Evolutionary conservation across 345 rosid species (phyloP).

Genomic region (Diplotaxis tenuifolia): DNA sequence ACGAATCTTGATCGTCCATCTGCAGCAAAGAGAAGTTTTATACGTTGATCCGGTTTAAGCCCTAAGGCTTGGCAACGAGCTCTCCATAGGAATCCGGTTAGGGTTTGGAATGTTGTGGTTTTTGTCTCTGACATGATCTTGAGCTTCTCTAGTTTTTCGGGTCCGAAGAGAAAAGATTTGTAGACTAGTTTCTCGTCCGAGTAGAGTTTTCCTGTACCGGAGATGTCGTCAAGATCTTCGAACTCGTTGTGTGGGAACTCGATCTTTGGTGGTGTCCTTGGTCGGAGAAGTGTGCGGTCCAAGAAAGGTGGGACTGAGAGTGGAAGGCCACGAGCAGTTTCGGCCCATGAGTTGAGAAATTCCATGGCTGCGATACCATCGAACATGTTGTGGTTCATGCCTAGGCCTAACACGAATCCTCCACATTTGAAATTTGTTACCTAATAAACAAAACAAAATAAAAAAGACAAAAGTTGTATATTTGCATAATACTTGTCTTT

Average conservation of each 20-base stretch:
- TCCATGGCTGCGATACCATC: slow-evolving; percentile 90
- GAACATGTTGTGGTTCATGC: slow-evolving; percentile 79
- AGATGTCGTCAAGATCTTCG: slow-evolving; percentile 63
- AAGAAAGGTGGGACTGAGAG: slow-evolving; percentile 59
- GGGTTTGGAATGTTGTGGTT: slow-evolving; percentile 74
- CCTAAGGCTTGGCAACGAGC: slow-evolving; percentile 63
- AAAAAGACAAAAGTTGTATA: neutral
- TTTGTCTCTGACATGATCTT: slow-evolving; percentile 52
- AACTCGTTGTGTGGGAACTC: slow-evolving; percentile 70
- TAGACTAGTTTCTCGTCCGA: slow-evolving; percentile 61
- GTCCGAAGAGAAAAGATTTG: slow-evolving; percentile 63
- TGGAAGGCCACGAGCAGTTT: slow-evolving; percentile 70
- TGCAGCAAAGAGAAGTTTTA: slow-evolving; percentile 79
- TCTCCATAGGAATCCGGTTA: slow-evolving; percentile 77
- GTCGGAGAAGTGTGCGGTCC: slow-evolving; percentile 57
- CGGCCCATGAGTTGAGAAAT: slow-evolving; percentile 84
- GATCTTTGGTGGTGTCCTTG: slow-evolving; percentile 54
- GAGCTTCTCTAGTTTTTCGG: slow-evolving; percentile 57
- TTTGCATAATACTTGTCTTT: neutral
- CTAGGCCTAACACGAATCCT: slow-evolving; percentile 68
- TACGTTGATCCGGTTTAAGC: slow-evolving; percentile 62
- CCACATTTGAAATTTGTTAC: slow-evolving; percentile 84
- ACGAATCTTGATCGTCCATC: slow-evolving; percentile 70
- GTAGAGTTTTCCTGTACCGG: slow-evolving; percentile 56
- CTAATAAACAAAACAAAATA: slow-evolving; percentile 37